Conservation (phyloP, 2,329 filamentous ascomycete genomes). For the Zasmidium angulare region DNA sequence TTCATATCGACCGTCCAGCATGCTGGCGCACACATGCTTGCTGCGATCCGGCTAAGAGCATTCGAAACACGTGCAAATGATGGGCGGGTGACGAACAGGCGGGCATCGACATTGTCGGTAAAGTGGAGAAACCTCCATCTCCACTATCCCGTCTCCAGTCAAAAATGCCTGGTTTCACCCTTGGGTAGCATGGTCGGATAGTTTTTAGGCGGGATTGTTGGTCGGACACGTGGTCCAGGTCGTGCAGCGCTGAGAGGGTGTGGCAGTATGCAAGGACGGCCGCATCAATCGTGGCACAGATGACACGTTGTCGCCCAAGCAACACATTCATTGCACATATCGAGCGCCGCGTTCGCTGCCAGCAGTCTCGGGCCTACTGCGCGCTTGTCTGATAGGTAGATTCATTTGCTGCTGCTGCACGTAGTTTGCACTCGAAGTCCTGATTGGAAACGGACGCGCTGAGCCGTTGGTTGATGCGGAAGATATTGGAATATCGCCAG, state of each 20-base stretch:
- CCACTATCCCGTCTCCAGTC: no score
- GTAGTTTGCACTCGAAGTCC: constrained; percentile 42
- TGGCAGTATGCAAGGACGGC: constrained; percentile 9
- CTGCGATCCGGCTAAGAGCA: constrained; percentile 1
- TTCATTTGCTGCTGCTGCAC: constrained; percentile 38
- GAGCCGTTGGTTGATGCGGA: constrained; percentile 23
- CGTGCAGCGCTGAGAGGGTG: not conserved
- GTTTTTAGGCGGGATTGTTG: no score
- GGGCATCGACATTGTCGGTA: not conserved
- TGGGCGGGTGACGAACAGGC: not conserved
- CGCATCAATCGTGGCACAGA: not conserved
- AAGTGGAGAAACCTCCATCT: not conserved
- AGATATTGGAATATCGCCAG: constrained; percentile 34
- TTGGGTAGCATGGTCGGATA: no score
- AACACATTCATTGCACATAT: constrained; percentile 23
- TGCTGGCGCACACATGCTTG: not conserved
- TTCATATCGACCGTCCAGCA: not conserved
- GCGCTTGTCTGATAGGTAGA: constrained; percentile 47
- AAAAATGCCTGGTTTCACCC: not conserved
- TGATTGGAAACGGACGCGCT: constrained; percentile 40
- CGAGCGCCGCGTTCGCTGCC: constrained; percentile 29
- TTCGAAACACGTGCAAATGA: constrained; percentile 2
- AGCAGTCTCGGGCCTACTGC: constrained; percentile 29
- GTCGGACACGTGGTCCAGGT: not conserved
- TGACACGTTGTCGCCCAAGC: not conserved